Base-by-base conservation (phyloP, 805 yeast species). In the Phaffomyces antillensis region DNA sequence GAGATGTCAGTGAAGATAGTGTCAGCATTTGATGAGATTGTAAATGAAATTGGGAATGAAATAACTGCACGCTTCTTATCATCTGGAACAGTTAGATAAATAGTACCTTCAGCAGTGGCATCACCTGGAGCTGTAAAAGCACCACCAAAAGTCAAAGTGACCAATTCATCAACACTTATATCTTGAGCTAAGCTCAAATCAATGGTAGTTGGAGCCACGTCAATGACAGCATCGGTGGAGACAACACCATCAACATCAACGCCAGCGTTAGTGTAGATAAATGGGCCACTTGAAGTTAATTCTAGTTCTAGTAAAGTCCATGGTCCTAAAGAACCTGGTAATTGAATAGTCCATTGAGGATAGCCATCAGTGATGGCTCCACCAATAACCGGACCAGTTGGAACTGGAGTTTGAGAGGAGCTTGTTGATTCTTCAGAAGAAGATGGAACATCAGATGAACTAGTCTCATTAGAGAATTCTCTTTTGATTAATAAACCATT, bases 151-250 rank as follows among this genome's bases (percentile, higher is more conserved):
- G 11, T 12, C 4, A 43, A 17, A 5, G 24, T 8, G 2, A n/a
- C 28, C 28, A 44, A 40, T 34, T 42, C 46, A 39, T 50, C 55
- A 43, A 54, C 53, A n/a, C 48, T 46, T 41, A 50, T 45, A 12
- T 37, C 12, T 20, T 20, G n/a, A 4, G 13, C 32, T 13, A 46
- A 35, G 7, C 26, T 12, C 12, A 35, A 12, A 35, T 8, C 23
- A 15, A 24, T 17, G 11, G 39, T 40, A 7, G 17, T 25, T 7
- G 43, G 32, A 23, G 43, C 35, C 23, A 35, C 25, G 4, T 24
- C 26, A 26, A 18, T 33, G 15, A 38, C 41, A 11, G 39, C 32
- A 17, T 11, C 20, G n/a, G 34, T 7, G 7, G 42, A 16, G 15
- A 13, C 32, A 11, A 13, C 25, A 41, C 50, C 55, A 40, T 42